Conservation (phyloP, 129 eudicot genomes). For the Mikania micrantha region DNA sequence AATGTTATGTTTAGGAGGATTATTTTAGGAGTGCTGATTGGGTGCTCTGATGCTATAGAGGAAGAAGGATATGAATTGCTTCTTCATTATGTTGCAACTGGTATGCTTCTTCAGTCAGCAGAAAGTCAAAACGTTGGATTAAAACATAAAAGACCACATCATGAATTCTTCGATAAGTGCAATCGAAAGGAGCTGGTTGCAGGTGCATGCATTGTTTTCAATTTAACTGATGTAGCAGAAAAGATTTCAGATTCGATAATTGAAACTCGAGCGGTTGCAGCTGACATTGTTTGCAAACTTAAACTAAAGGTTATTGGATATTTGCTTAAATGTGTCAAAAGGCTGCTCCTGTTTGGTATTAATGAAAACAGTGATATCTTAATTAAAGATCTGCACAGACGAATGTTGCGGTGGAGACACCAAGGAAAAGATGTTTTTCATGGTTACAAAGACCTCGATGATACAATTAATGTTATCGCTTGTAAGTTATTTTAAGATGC, state of each 20-base stretch:
- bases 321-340: conserved; percentile 50
- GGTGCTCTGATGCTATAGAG: conserved; percentile 25
- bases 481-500: conserved; percentile 15
- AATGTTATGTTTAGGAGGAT: conserved; percentile 51
- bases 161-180: conserved; percentile 21
- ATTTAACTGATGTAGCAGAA: conserved; percentile 46
- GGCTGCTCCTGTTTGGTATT: conserved; percentile 29
- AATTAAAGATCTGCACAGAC: conserved; percentile 41
- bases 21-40: conserved; percentile 51
- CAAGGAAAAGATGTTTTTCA: conserved; percentile 48
- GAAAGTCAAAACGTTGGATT: conserved; percentile 22
- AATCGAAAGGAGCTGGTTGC: conserved; percentile 43
- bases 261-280: conserved; percentile 38
- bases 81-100: conserved; percentile 75
- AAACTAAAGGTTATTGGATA: conserved; percentile 44
- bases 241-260: conserved; percentile 40
- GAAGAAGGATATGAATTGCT: conserved; percentile 47
- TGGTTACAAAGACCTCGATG: conserved; percentile 41
- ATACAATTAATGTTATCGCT: conserved; percentile 29
- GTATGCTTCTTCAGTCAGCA: conserved; percentile 27
- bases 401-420: conserved; percentile 50
- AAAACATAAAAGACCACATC: conserved; percentile 24
- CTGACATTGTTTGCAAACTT: conserved; percentile 36
- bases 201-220: conserved; percentile 57
- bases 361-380: conserved; percentile 23